Evolutionary conservation across 768 basidiomycete species (phyloP).

Genomic region (Lyophyllum shimeji): DNA sequence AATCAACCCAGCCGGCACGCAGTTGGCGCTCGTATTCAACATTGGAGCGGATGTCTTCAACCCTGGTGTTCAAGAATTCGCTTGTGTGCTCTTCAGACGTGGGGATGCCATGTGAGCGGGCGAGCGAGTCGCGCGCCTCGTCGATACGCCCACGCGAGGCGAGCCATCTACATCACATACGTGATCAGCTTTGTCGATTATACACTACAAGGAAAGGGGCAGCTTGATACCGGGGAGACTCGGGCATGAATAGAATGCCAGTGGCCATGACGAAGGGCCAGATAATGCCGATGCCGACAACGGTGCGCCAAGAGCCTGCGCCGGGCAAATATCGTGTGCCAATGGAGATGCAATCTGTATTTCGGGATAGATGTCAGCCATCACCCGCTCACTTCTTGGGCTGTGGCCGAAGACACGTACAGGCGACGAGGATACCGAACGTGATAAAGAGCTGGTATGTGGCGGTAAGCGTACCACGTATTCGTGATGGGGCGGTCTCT

Average conservation of each 20-base stretch:
- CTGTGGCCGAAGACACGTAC: constrained; percentile 28
- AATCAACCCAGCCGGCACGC: constrained; percentile 64
- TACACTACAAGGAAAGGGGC: background rate
- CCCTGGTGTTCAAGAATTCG: constrained; percentile 43
- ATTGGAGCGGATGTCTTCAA: constrained; percentile 54
- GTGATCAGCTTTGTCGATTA: background rate
- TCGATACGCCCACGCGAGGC: constrained; percentile 45
- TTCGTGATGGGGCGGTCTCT: constrained; percentile 69
- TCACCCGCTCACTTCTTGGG: background rate
- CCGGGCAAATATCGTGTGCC: constrained; percentile 53
- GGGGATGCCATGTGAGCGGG: constrained; percentile 48
- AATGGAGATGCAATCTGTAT: constrained; percentile 61
- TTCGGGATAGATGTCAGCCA: background rate
- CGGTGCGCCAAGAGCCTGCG: constrained; percentile 59
- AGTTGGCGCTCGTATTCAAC: constrained; percentile 48
- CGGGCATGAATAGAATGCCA: constrained; percentile 72
- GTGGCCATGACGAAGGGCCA: constrained; percentile 63
- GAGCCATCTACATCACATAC: constrained; percentile 44
- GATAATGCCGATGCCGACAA: constrained; percentile 59
- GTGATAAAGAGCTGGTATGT: constrained; percentile 69
- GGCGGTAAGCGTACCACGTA: constrained; percentile 67
- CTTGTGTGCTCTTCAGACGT: constrained; percentile 35
- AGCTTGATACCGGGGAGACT: constrained; percentile 47
- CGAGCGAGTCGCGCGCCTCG: constrained; percentile 49
- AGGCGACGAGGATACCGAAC: constrained; percentile 67